Percentiles rank a stretch among this genome's conserved stretches.
Conservation (phyloP, 768 basidiomycete species). For the Lactarius hengduanensis region DNA sequence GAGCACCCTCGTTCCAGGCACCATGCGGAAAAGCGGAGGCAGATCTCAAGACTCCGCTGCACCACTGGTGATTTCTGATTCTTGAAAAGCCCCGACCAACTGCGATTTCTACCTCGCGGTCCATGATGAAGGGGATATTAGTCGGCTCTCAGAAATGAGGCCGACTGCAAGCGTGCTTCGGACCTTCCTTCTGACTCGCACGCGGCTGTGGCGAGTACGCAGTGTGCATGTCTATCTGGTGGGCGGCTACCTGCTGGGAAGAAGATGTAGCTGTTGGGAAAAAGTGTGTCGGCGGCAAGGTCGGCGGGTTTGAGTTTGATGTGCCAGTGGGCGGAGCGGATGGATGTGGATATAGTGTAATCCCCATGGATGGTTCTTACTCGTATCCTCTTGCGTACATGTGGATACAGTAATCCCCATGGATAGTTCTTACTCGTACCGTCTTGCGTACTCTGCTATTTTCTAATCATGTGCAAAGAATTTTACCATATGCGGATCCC, state of each 20-base stretch:
- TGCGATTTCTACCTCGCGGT: conserved; percentile 10
- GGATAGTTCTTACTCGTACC: background rate
- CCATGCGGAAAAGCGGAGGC: background rate
- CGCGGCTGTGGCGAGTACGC: conserved; percentile 55
- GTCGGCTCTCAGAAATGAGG: background rate
- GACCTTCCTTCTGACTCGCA: conserved; percentile 1
- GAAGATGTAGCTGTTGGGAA: conserved; percentile 51
- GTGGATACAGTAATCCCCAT: background rate
- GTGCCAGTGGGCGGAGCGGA: background rate
- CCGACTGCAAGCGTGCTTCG: background rate
- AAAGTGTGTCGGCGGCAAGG: conserved; percentile 63
- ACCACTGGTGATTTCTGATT: conserved; percentile 2
- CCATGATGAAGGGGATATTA: background rate
- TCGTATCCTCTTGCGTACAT: background rate
- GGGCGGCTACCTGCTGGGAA: conserved; percentile 50
- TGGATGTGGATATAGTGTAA: background rate
- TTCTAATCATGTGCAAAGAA: background rate
- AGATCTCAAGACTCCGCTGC: background rate
- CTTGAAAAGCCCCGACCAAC: background rate
- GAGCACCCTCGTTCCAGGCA: background rate
- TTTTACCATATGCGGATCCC: background rate
- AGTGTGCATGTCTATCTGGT: conserved; percentile 68
- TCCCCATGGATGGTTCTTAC: background rate
- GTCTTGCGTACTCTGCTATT: background rate
- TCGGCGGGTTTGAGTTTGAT: conserved; percentile 46